phyloP scores from a whole-genome alignment of 2,329 filamentous ascomycete genomes.

The Calonectria hawksworthii region DNA sequence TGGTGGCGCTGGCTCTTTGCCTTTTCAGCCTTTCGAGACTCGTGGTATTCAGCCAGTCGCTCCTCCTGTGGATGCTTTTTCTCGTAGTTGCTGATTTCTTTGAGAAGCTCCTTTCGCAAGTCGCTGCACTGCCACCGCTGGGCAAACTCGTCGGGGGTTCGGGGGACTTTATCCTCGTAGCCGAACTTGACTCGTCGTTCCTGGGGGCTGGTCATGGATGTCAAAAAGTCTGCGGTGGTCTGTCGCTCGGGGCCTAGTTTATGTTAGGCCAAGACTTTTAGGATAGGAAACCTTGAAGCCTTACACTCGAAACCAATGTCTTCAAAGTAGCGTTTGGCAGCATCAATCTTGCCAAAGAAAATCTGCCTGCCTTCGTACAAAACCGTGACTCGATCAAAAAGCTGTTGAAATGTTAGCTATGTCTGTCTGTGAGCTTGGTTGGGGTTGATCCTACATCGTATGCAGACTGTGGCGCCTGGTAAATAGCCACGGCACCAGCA shows the following conservation, averaged over 20 bases:
- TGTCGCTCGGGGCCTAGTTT: slow-evolving; percentile 41
- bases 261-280: neutral
- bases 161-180: slow-evolving; percentile 50
- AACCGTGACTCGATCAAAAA: slow-evolving; percentile 78
- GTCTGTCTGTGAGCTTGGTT: neutral
- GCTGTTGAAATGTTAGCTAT: slow-evolving; percentile 54
- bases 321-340: slow-evolving; percentile 74
- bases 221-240: slow-evolving; percentile 46
- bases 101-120: slow-evolving; percentile 44
- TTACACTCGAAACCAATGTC: slow-evolving; percentile 48
- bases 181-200: slow-evolving; percentile 52
- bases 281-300: neutral
- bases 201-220: slow-evolving; percentile 59
- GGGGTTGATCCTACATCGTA: slow-evolving; percentile 58
- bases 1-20: slow-evolving; percentile 55
- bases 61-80: slow-evolving; percentile 33
- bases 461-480: slow-evolving; percentile 73
- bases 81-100: slow-evolving; percentile 48
- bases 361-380: slow-evolving; percentile 78
- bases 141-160: slow-evolving; percentile 55
- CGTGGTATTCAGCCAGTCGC: slow-evolving; percentile 39
- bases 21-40: slow-evolving; percentile 41
- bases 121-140: slow-evolving; percentile 49
- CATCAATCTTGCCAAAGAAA: slow-evolving; percentile 71
- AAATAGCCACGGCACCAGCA: slow-evolving; percentile 58